Conservation (phyloP, 1,284 basidiomycete genomes). For the Gomphus bonarii region DNA sequence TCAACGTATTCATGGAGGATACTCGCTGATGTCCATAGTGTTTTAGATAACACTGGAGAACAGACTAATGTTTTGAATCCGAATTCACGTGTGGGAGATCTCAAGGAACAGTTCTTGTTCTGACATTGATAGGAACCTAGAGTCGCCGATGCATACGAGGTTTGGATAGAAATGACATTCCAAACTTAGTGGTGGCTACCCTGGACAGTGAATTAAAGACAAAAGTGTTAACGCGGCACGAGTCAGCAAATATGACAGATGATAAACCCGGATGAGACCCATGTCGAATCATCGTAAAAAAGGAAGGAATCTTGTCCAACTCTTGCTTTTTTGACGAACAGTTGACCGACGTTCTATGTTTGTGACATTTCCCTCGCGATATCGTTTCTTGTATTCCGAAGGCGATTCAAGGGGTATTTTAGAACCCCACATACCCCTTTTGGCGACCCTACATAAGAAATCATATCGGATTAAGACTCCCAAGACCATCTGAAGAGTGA, state of each 20-base stretch:
- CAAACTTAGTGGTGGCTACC: too few species aligned
- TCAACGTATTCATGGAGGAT: too few species aligned
- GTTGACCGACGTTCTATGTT: background rate
- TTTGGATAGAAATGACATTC: too few species aligned
- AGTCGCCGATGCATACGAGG: too few species aligned
- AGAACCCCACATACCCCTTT: constrained; percentile 63
- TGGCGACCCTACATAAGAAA: constrained; percentile 34
- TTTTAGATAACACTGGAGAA: too few species aligned
- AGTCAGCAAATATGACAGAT: background rate
- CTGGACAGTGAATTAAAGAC: too few species aligned
- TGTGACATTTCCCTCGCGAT: constrained; percentile 16
- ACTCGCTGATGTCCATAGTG: too few species aligned
- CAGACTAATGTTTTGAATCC: too few species aligned
- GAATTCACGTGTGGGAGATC: too few species aligned
- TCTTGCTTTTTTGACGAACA: background rate
- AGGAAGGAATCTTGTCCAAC: background rate
- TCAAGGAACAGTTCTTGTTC: too few species aligned
- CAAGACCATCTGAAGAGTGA: background rate
- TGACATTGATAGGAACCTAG: background rate
- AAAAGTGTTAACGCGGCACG: background rate
- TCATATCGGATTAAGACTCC: background rate
- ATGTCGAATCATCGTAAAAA: background rate
- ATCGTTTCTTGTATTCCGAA: constrained; percentile 68
- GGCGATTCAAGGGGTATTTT: constrained; percentile 55
- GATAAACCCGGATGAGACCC: background rate